Base-by-base conservation (phyloP, 1,139 yeast species). In the Taphrina communis region DNA sequence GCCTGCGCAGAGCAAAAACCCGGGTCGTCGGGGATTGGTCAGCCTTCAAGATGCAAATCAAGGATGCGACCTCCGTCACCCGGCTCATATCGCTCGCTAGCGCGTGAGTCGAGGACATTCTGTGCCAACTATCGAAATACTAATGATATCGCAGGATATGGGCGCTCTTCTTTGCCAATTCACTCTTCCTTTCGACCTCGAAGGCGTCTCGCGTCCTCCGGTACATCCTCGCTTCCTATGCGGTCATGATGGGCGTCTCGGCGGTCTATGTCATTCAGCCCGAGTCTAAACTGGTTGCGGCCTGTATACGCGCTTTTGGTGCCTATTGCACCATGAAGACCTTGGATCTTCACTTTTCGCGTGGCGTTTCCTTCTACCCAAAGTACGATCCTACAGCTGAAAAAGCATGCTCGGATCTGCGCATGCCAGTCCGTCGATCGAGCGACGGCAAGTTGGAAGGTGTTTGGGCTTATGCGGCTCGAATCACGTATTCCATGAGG, bases 401-500 rank as follows among this genome's bases (percentile, higher is more conserved):
- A 11, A 58, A 25, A 53, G 62, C 62, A n/a, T 36, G 36, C 62
- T 58, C 62, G 6, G 41, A 44, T 17, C 25, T 58, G 9, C 53
- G 51, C 12, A 58, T 58, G 62, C 62, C 62, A 7, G 11, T 2
- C 11, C 46, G 41, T 11, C 21, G n/a, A 12, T 7, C 41, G 51
- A 31, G 17, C 2, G 14, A 6, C 36, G 42, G 42, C 19, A 19
- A n/a, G 6, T 12, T 36, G 31, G 36, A 35, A 36, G 67, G 67
- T n/a, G 38, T 42, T 2, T 53, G 42, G 61, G 35, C 35, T 31
- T 63, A 63, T 55, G 67, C 67, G 2, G 61, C 61, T 2, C 60
- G 55, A 17, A 17, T 63, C 39, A 55, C 67, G n/a, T 53, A 44
- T n/a, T 44, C 61, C n/a, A 63, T 63, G 67, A 59, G 67, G 6